Evolutionary conservation across 495 filamentous ascomycete genomes (phyloP).

Genomic region (Podospora appendiculata): DNA sequence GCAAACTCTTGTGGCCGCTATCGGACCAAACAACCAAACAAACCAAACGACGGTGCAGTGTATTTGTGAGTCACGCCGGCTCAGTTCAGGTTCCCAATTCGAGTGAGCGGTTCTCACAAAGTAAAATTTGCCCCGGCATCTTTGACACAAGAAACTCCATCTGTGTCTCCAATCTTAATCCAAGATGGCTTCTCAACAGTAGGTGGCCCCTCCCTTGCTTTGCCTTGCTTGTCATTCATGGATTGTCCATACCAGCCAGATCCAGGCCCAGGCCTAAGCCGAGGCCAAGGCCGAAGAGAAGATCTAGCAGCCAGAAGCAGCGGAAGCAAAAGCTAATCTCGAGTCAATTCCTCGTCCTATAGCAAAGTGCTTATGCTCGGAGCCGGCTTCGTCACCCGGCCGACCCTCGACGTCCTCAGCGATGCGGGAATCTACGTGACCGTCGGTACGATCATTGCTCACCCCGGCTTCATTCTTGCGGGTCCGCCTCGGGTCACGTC

Average conservation of each 20-base stretch:
- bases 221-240: background rate
- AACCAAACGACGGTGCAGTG: too few relatives aligned
- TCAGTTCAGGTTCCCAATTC: too few relatives aligned
- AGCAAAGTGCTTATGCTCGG: conserved; percentile 62
- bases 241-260: too few relatives aligned
- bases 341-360: background rate
- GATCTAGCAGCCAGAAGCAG: too few relatives aligned
- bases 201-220: background rate
- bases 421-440: conserved; percentile 71
- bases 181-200: conserved; percentile 28
- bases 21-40: too few relatives aligned
- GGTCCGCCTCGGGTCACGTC: too few relatives aligned
- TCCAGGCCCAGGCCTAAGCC: too few relatives aligned
- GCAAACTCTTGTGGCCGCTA: too few relatives aligned
- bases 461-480: too few relatives aligned
- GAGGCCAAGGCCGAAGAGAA: too few relatives aligned
- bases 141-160: background rate
- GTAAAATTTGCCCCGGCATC: background rate
- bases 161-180: background rate
- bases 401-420: conserved; percentile 69
- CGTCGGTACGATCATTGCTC: conserved; percentile 49
- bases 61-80: too few relatives aligned
- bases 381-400: conserved; percentile 73
- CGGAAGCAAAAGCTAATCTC: background rate
- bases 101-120: background rate